A percentile compares a stretch with the other conserved stretches of the same genome.
Conservation (phyloP, 306 rosid species). For the Lathyrus sativus region DNA sequence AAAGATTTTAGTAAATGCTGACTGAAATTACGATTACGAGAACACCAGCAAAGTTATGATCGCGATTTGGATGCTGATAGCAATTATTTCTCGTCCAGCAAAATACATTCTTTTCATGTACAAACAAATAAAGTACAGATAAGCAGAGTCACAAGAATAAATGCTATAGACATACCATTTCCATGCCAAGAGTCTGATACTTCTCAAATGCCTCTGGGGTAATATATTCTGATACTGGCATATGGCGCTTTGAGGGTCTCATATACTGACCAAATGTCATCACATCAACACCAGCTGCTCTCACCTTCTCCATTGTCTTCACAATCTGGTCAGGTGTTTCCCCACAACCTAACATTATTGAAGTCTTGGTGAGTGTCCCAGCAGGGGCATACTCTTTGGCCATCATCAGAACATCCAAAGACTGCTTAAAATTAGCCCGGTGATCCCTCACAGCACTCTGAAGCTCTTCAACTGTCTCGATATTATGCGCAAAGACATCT, state of each 20-base stretch:
- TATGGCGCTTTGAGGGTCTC: slow-evolving; percentile 99
- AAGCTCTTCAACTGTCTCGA: slow-evolving; percentile 98
- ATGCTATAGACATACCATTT: slow-evolving; percentile 67
- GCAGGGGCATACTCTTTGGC: slow-evolving; percentile 85
- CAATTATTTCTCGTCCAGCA: slow-evolving; percentile 8
- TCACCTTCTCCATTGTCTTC: slow-evolving; percentile 98
- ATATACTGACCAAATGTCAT: slow-evolving; percentile 98
- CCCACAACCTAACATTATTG: slow-evolving; percentile 97
- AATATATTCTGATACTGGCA: slow-evolving; percentile 93
- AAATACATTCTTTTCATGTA: slow-evolving; percentile 25
- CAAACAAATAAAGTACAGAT: not conserved
- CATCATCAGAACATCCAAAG: slow-evolving; percentile 85
- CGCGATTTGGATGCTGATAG: slow-evolving; percentile 14
- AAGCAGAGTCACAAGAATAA: slow-evolving; percentile 17
- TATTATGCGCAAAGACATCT: slow-evolving; percentile 97
- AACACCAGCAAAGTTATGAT: slow-evolving; percentile 27
- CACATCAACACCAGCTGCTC: slow-evolving; percentile 98
- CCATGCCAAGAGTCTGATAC: slow-evolving; percentile 84
- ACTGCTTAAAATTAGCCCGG: slow-evolving; percentile 92
- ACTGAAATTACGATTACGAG: not conserved
- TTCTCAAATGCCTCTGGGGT: slow-evolving; percentile 93
- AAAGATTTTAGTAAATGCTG: slow-evolving; percentile 23
- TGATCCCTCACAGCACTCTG: slow-evolving; percentile 82
- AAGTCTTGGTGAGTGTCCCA: slow-evolving; percentile 95
- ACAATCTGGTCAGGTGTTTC: slow-evolving; percentile 94